Percentiles rank a stretch among this genome's conserved stretches.
Evolutionary conservation across 345 rosid species (phyloP).

Genomic region (Psidium friedrichsthalianum): DNA sequence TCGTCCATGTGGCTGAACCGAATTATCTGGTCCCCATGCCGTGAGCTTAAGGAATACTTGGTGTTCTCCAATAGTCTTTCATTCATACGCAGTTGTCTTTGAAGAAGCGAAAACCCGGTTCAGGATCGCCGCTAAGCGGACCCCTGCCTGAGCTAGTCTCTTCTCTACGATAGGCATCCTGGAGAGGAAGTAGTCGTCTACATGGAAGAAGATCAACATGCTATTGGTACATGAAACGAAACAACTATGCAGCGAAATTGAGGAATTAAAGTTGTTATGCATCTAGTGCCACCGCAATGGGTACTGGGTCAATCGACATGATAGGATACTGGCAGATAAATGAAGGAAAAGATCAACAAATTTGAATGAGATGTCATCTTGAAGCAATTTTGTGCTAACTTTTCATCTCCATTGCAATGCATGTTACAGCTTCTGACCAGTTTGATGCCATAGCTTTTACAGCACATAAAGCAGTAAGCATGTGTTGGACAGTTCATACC

Average conservation of each 20-base stretch:
- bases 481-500: not conserved
- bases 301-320: not conserved
- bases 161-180: conserved; percentile 72
- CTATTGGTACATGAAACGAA: not conserved
- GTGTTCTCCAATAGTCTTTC: conserved; percentile 8
- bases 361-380: not conserved
- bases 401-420: not conserved
- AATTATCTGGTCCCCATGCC: not conserved
- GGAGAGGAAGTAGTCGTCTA: conserved; percentile 73
- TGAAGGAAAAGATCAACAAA: not conserved
- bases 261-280: not conserved
- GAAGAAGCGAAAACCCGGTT: conserved; percentile 59
- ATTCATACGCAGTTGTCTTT: conserved; percentile 20
- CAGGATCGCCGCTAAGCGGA: conserved; percentile 71
- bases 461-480: not conserved
- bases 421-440: not conserved
- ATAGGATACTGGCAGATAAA: not conserved
- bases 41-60: not conserved
- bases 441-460: not conserved
- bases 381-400: not conserved
- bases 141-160: conserved; percentile 82
- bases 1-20: not conserved
- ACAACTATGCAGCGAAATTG: not conserved
- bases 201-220: not conserved
- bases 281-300: not conserved